Evolutionary conservation across 78 protist species (phyloP).

Genomic region (Dictyostelium capitatum): DNA sequence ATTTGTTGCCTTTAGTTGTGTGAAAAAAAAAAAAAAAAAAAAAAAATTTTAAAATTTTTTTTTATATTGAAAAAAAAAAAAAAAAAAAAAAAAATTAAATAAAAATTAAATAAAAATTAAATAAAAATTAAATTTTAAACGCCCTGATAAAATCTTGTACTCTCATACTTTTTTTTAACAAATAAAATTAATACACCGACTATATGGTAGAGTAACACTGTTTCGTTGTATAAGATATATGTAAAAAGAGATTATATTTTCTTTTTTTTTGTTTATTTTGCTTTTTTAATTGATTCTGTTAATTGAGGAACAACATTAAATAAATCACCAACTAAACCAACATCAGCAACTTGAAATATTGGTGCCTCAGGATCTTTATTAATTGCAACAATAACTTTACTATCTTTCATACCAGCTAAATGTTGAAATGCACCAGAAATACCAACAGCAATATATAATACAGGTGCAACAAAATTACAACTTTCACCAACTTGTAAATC

Average conservation of each 20-base stretch:
- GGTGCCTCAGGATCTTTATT: constrained; percentile 98
- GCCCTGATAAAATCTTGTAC: too few species aligned
- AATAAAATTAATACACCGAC: too few species aligned
- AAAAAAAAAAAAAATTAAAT: too few species aligned
- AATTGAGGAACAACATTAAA: constrained; percentile 89
- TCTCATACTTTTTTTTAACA: too few species aligned
- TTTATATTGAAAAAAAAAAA: too few species aligned
- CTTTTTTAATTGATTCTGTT: constrained; percentile 68
- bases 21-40: too few species aligned
- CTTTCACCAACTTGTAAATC: constrained; percentile 98
- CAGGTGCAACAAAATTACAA: constrained; percentile 98
- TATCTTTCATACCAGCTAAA: constrained; percentile 99
- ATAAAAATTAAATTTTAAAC: too few species aligned
- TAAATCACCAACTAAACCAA: constrained; percentile 92
- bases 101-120: too few species aligned
- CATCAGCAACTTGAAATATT: constrained; percentile 93
- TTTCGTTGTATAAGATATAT: too few species aligned
- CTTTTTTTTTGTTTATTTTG: constrained; percentile 25
- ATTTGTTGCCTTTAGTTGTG: too few species aligned
- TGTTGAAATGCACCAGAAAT: constrained; percentile 99
- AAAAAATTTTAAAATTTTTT: too few species aligned
- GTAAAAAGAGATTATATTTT: background rate
- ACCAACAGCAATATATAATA: constrained; percentile 98
- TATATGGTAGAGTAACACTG: too few species aligned
- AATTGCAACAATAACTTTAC: constrained; percentile 97